phyloP scores from a whole-genome alignment of 345 rosid species.

The Acer yangbiense region DNA sequence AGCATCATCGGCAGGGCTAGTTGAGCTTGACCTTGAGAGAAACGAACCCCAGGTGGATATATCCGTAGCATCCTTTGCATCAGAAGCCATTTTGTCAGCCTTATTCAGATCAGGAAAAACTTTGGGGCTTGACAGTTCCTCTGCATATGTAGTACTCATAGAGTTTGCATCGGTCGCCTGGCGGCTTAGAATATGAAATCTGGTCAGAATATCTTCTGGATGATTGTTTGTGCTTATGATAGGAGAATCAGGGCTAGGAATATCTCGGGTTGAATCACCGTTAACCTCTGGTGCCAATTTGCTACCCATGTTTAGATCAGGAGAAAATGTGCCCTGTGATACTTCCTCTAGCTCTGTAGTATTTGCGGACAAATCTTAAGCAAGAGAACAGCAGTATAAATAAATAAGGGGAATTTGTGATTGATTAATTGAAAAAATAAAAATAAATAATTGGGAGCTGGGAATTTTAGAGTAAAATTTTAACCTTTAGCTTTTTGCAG shows the following conservation, averaged over 20 bases:
- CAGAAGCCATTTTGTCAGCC: slow-evolving; percentile 32
- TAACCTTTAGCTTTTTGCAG: slow-evolving; percentile 42
- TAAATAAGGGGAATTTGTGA: not conserved
- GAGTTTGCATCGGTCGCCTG: slow-evolving; percentile 24
- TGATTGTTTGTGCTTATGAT: slow-evolving; percentile 21
- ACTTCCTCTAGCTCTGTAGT: slow-evolving; percentile 16
- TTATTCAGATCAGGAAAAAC: slow-evolving; percentile 12
- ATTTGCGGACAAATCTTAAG: slow-evolving; percentile 24
- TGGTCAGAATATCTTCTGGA: slow-evolving; percentile 55
- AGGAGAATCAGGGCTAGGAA: slow-evolving; percentile 29
- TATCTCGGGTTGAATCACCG: slow-evolving; percentile 9
- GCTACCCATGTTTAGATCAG: slow-evolving; percentile 10
- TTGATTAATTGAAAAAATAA: not conserved
- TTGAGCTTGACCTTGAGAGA: slow-evolving; percentile 1
- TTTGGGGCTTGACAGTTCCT: slow-evolving; percentile 18
- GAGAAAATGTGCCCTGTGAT: slow-evolving; percentile 15
- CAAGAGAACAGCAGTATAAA: slow-evolving; percentile 4
- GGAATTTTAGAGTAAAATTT: not conserved
- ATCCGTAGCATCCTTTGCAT: slow-evolving; percentile 20
- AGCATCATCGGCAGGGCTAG: slow-evolving; percentile 24
- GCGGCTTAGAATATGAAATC: slow-evolving; percentile 50
- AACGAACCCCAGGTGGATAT: slow-evolving; percentile 18
- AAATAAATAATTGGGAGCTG: not conserved
- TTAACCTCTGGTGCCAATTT: slow-evolving; percentile 13
- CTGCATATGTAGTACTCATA: slow-evolving; percentile 16